Percentiles rank a stretch among this genome's conserved stretches.
Evolutionary conservation across 2,329 filamentous ascomycete genomes (phyloP).

Genomic region (Venturia asperata): DNA sequence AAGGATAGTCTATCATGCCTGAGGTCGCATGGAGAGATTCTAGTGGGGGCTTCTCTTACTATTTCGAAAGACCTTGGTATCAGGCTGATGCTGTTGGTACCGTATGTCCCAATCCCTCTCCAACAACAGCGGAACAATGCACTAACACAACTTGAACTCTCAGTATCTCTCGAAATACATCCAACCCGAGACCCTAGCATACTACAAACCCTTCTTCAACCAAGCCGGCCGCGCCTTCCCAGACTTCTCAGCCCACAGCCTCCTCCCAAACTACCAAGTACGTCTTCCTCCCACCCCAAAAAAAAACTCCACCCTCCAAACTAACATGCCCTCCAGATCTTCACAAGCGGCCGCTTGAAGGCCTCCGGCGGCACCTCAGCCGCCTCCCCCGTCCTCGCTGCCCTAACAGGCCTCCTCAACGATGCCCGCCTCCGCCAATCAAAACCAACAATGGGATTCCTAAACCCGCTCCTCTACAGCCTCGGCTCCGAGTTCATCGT

Average conservation of each 20-base stretch:
- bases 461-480: slow-evolving; percentile 50
- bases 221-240: slow-evolving; percentile 20
- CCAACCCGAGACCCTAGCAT: neutral
- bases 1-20: slow-evolving; percentile 27
- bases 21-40: slow-evolving; percentile 33
- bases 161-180: slow-evolving; percentile 13
- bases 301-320: neutral
- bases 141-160: neutral
- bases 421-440: slow-evolving; percentile 46
- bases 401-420: slow-evolving; percentile 50
- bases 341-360: neutral
- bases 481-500: slow-evolving; percentile 23
- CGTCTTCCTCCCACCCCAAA: neutral
- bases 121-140: neutral
- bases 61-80: slow-evolving; percentile 37
- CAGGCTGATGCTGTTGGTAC: slow-evolving; percentile 25
- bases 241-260: slow-evolving; percentile 19
- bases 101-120: neutral
- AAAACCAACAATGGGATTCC: slow-evolving; percentile 44
- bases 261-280: slow-evolving; percentile 15
- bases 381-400: slow-evolving; percentile 44
- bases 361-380: slow-evolving; percentile 19
- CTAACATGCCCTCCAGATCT: slow-evolving; percentile 8
- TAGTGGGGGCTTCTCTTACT: slow-evolving; percentile 42
- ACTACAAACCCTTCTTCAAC: slow-evolving; percentile 19